Evolutionary conservation across 2,329 filamentous ascomycete genomes (phyloP).

Genomic region (Ceratocystis cacaofunesta): DNA sequence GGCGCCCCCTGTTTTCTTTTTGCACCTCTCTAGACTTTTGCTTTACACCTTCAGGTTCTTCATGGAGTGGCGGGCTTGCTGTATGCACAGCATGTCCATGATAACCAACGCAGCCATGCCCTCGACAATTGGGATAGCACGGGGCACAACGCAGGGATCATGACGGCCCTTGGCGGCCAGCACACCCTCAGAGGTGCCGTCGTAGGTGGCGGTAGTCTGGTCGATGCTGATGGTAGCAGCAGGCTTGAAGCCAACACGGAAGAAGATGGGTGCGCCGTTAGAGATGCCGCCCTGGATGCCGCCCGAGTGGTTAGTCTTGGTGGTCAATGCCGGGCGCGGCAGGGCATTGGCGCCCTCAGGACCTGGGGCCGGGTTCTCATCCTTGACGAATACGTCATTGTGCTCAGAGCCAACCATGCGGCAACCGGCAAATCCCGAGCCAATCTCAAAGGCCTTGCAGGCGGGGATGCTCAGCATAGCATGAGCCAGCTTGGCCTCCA

Average conservation of each 20-base stretch:
- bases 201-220: conserved; percentile 70
- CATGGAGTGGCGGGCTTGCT: conserved; percentile 43
- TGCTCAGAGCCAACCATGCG: conserved; percentile 77
- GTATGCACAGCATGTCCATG: conserved; percentile 74
- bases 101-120: conserved; percentile 79
- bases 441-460: conserved; percentile 90
- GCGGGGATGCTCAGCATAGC: conserved; percentile 93
- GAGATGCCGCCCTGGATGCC: conserved; percentile 92
- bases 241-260: conserved; percentile 88
- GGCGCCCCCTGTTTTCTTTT: background rate
- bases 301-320: conserved; percentile 87
- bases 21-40: conserved; percentile 9
- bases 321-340: conserved; percentile 48
- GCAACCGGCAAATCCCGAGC: conserved; percentile 78
- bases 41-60: conserved; percentile 16
- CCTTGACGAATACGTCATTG: conserved; percentile 68
- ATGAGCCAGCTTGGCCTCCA: conserved; percentile 80
- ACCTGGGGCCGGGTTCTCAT: conserved; percentile 25
- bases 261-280: conserved; percentile 88
- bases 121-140: conserved; percentile 79
- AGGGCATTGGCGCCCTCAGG: conserved; percentile 31
- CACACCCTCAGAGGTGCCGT: conserved; percentile 52
- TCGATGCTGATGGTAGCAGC: conserved; percentile 84
- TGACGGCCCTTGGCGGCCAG: conserved; percentile 87
- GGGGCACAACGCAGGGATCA: conserved; percentile 81